Percentiles rank a stretch among this genome's conserved stretches.
phyloP scores from a whole-genome alignment of 768 basidiomycete genomes.

The Amyloporia xantha region DNA sequence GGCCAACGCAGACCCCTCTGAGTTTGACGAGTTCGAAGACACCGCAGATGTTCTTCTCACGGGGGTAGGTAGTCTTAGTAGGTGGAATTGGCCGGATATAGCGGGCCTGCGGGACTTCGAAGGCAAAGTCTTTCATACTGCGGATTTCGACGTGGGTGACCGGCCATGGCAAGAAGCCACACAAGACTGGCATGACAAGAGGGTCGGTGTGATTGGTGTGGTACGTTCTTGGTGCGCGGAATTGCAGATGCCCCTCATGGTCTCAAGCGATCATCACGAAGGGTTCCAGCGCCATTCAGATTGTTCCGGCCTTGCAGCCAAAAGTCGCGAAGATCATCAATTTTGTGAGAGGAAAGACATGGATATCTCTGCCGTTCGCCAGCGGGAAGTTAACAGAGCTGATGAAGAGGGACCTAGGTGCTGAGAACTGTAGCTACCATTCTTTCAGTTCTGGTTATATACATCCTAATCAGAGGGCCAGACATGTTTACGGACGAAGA shows the following conservation, averaged over 20 bases:
- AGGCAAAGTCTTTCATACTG: constrained; percentile 58
- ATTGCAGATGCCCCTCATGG: too few relatives aligned
- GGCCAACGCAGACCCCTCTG: neutral
- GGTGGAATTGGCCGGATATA: constrained; percentile 67
- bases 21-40: constrained; percentile 38
- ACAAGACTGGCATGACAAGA: constrained; percentile 44
- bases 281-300: constrained; percentile 60
- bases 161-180: constrained; percentile 38
- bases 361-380: constrained; percentile 44
- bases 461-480: constrained; percentile 13
- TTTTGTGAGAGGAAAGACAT: constrained; percentile 55
- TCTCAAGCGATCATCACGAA: constrained; percentile 22
- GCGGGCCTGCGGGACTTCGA: constrained; percentile 47
- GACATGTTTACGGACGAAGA: constrained; percentile 48
- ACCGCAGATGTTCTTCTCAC: constrained; percentile 51
- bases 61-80: constrained; percentile 44
- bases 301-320: constrained; percentile 51
- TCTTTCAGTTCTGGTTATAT: constrained; percentile 11
- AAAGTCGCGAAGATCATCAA: constrained; percentile 42
- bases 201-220: constrained; percentile 54
- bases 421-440: constrained; percentile 40
- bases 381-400: constrained; percentile 34
- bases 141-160: constrained; percentile 43
- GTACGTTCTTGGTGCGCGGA: too few relatives aligned
- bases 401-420: constrained; percentile 27